Percentiles rank a stretch among this genome's conserved stretches.
phyloP scores from a whole-genome alignment of 306 rosid species.

The Vicia sativa region DNA sequence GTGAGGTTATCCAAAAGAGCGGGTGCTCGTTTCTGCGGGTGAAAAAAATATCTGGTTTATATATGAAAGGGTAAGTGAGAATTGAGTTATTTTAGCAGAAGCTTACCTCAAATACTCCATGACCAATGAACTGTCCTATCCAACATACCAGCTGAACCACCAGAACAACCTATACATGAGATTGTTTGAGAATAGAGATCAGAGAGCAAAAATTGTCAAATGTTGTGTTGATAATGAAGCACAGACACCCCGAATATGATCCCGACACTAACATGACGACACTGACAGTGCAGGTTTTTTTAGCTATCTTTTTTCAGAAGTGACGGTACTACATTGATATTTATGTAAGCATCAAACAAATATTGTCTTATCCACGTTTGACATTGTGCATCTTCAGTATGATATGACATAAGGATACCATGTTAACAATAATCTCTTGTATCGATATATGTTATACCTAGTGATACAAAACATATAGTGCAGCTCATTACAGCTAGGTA shows the following conservation, averaged over 20 bases:
- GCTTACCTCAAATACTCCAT: constrained; percentile 75
- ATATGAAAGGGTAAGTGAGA: constrained; percentile 4
- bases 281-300: no score
- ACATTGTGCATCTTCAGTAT: neutral
- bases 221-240: constrained; percentile 5
- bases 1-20: constrained; percentile 79
- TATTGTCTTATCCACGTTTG: neutral
- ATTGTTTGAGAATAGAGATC: constrained; percentile 15
- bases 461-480: no score
- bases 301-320: no score
- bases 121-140: constrained; percentile 82
- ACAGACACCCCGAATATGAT: no score
- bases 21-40: constrained; percentile 70
- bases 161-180: constrained; percentile 63
- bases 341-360: constrained; percentile 10
- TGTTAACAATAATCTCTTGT: no score
- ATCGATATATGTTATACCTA: no score
- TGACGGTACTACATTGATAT: no score
- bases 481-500: no score
- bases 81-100: constrained; percentile 3
- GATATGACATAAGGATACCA: neutral
- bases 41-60: neutral
- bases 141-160: constrained; percentile 77
- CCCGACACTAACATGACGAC: no score
- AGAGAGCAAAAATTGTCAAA: constrained; percentile 5